Evolutionary conservation across 805 yeast genomes (phyloP).

Genomic region (Kodamaea kakaduensis): DNA sequence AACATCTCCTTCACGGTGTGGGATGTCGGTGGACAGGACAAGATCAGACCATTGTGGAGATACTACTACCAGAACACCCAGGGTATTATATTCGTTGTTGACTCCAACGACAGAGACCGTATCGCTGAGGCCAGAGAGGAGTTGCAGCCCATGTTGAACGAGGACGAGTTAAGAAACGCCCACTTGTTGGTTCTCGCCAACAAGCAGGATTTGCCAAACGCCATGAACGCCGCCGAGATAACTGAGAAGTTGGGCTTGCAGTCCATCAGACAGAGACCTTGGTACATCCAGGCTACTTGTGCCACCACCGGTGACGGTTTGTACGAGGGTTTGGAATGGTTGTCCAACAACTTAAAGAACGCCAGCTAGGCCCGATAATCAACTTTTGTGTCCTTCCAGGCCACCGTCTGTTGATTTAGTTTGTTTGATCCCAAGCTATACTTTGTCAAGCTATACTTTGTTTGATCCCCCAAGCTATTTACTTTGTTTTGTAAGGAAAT

Average conservation of each 20-base stretch:
- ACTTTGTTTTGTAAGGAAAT: slow-evolving; percentile 4
- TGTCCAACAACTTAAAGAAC: slow-evolving; percentile 31
- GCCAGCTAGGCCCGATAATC: slow-evolving; percentile 12
- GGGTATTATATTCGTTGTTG: slow-evolving; percentile 41
- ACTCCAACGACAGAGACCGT: slow-evolving; percentile 43
- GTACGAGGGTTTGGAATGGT: slow-evolving; percentile 38
- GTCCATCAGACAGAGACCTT: slow-evolving; percentile 96
- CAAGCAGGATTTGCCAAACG: slow-evolving; percentile 43
- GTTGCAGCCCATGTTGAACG: slow-evolving; percentile 42
- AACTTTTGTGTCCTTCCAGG: too few species aligned
- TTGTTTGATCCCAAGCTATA: slow-evolving; percentile 1
- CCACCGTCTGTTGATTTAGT: slow-evolving; percentile 5
- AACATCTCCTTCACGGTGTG: slow-evolving; percentile 42
- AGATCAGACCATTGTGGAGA: slow-evolving; percentile 43
- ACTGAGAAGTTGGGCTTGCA: slow-evolving; percentile 47
- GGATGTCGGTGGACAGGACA: slow-evolving; percentile 45
- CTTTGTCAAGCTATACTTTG: too few species aligned
- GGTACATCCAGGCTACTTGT: slow-evolving; percentile 99
- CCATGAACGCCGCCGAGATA: slow-evolving; percentile 43
- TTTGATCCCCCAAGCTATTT: slow-evolving; percentile 9
- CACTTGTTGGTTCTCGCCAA: slow-evolving; percentile 39
- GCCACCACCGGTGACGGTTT: slow-evolving; percentile 77
- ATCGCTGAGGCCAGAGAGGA: slow-evolving; percentile 41
- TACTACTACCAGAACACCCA: slow-evolving; percentile 43
- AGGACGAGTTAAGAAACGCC: slow-evolving; percentile 42